Evolutionary conservation across 371 early-diverging fungal species (phyloP).

Genomic region (Apophysomyces variabilis): DNA sequence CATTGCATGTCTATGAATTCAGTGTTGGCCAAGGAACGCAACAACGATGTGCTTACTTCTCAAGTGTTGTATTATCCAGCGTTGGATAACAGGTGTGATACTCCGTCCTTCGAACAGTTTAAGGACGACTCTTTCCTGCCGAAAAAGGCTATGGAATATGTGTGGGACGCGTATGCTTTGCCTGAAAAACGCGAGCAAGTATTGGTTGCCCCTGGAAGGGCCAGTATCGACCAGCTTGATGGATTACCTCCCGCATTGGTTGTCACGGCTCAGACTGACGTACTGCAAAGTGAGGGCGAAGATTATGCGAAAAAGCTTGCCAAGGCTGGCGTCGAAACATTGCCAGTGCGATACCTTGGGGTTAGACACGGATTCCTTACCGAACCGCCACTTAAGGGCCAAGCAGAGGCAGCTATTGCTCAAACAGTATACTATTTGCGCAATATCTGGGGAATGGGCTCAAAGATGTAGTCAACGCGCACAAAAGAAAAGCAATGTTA

Average conservation of each 20-base stretch:
- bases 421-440: slow-evolving; percentile 26
- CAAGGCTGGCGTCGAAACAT: slow-evolving; percentile 34
- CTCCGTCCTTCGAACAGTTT: slow-evolving; percentile 23
- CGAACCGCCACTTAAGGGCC: slow-evolving; percentile 14
- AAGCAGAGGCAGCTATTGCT: slow-evolving; percentile 24
- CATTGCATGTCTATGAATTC: neutral
- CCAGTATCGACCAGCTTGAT: slow-evolving; percentile 30
- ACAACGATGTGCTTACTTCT: slow-evolving; percentile 19
- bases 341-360: slow-evolving; percentile 24
- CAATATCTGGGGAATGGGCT: slow-evolving; percentile 19
- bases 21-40: slow-evolving; percentile 36
- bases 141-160: slow-evolving; percentile 17
- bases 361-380: slow-evolving; percentile 33
- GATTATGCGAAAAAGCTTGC: slow-evolving; percentile 29
- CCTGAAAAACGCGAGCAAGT: slow-evolving; percentile 2
- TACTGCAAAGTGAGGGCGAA: slow-evolving; percentile 45
- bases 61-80: slow-evolving; percentile 44
- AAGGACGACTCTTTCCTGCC: slow-evolving; percentile 20
- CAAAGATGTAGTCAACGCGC: neutral
- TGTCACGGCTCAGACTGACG: slow-evolving; percentile 39
- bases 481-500: neutral
- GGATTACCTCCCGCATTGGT: slow-evolving; percentile 41
- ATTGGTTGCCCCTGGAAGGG: slow-evolving; percentile 21
- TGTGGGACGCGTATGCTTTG: slow-evolving; percentile 27
- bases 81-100: slow-evolving; percentile 20